Conservation (phyloP, 2,329 filamentous ascomycete species). For the Cercospora sesami region DNA sequence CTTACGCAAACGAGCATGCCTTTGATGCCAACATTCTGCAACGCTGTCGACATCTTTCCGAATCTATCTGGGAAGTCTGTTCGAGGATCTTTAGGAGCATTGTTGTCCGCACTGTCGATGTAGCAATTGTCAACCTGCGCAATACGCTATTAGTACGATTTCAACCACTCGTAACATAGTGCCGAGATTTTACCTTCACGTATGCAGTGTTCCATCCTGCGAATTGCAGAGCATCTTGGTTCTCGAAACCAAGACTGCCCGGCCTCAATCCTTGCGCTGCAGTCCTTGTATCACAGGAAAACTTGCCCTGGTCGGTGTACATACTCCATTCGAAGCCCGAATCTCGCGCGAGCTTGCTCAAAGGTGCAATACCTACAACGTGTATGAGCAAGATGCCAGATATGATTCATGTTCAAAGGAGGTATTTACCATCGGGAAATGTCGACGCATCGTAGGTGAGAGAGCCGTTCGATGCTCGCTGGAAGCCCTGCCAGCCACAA, state of each 20-base stretch:
- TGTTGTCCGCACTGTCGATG: slow-evolving; percentile 26
- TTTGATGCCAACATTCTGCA: slow-evolving; percentile 35
- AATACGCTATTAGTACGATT: not conserved
- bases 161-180: not conserved
- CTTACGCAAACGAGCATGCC: slow-evolving; percentile 31
- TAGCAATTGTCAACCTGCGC: slow-evolving; percentile 38
- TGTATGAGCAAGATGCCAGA: not conserved
- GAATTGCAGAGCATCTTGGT: slow-evolving; percentile 32
- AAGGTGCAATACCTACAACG: slow-evolving; percentile 41
- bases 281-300: slow-evolving; percentile 31
- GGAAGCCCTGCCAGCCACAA: slow-evolving; percentile 56
- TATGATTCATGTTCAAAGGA: too few species aligned
- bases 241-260: slow-evolving; percentile 31
- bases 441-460: slow-evolving; percentile 53
- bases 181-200: slow-evolving; percentile 25
- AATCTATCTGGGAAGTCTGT: slow-evolving; percentile 35
- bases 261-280: slow-evolving; percentile 16
- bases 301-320: slow-evolving; percentile 48
- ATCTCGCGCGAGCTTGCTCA: slow-evolving; percentile 54
- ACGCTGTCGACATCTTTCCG: slow-evolving; percentile 30
- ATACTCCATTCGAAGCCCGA: slow-evolving; percentile 55
- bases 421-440: slow-evolving; percentile 50
- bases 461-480: slow-evolving; percentile 45
- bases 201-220: slow-evolving; percentile 34
- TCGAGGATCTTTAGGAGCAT: slow-evolving; percentile 35